phyloP scores from a whole-genome alignment of 139 green algal species.

The Chlorella ohadii region DNA sequence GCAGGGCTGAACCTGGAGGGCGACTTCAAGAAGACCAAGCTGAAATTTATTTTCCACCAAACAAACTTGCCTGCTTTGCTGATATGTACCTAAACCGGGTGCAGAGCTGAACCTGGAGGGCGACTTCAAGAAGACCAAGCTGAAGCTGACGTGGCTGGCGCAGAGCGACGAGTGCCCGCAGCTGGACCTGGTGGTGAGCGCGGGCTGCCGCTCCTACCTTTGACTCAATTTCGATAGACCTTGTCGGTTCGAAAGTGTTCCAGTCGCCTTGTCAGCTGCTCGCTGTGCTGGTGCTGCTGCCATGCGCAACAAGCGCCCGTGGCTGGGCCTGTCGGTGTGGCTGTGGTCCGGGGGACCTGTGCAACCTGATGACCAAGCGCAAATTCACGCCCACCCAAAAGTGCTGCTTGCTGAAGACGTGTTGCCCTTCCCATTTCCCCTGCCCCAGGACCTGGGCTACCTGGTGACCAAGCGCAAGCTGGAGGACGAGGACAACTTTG shows the following conservation, averaged over 20 bases:
- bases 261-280: not conserved
- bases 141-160: conserved; percentile 98
- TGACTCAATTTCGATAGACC: no score
- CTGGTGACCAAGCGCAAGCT: conserved; percentile 97
- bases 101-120: conserved; percentile 88
- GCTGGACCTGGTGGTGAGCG: conserved; percentile 45
- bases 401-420: no score
- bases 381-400: no score
- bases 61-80: no score
- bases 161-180: conserved; percentile 56
- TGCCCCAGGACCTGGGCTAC: conserved; percentile 93
- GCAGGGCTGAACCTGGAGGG: conserved; percentile 88
- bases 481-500: conserved; percentile 94
- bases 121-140: conserved; percentile 94
- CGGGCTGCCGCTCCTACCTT: no score
- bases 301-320: no score
- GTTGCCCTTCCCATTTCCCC: no score
- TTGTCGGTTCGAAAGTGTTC: no score
- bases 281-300: not conserved
- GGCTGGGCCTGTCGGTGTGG: not conserved
- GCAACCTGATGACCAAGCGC: no score
- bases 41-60: no score
- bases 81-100: no score
- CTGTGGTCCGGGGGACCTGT: no score
- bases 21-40: conserved; percentile 94